Evolutionary conservation across 176 grass and related monocot genomes (phyloP), one percentile per base, ranked within the genome.

Genomic region (Aegilops bicornis): DNA sequence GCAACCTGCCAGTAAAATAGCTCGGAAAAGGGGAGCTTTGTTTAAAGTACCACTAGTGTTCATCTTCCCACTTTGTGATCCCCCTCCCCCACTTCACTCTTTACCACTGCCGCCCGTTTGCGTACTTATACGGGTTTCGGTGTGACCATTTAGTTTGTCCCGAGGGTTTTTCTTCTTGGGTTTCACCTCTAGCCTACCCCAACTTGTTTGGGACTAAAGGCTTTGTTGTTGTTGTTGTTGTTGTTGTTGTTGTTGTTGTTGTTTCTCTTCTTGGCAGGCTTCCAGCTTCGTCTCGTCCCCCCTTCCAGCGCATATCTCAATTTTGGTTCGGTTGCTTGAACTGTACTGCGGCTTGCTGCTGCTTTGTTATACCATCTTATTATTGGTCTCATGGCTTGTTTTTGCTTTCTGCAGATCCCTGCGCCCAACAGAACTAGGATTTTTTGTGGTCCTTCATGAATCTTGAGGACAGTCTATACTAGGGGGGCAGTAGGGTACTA

Each of bases 1-100:
- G 50, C 16, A 54, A 82, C 67, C 78, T 20, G 39, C 71, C 23
- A 88, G 42, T 78, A 71, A 85, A 91, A 82, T 85, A 84, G 27
- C 33, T 61, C 3, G 8, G 25, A 87, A 80, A 76, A 73, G n/a
- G 85, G 62, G 6, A 10, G 71, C 64, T 91, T 80, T 91, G 36
- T 81, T 82, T 85, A 82, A 82, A 91, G 82, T 69, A 40, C 14
- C 3, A n/a, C 25, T 54, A 25, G 59, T 81, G 47, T 20, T 75
- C 23, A 39, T 61, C 35, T 88, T 64, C 72, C 70, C 78, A 85
- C 86, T 88, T 78, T 82, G 77, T 85, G 82, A 79, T 91, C 32
- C 88, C 86, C 56, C 64, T 27, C 32, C 71, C 82, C 78, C 64
- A 88, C 86, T 82, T 72, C 82, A 85, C 63, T 72, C 47, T 72